These are phyloP conservation scores for Petunia axillaris DNA, from an alignment of 257 asterid genomes.

Conservation along the genomic window DNA sequence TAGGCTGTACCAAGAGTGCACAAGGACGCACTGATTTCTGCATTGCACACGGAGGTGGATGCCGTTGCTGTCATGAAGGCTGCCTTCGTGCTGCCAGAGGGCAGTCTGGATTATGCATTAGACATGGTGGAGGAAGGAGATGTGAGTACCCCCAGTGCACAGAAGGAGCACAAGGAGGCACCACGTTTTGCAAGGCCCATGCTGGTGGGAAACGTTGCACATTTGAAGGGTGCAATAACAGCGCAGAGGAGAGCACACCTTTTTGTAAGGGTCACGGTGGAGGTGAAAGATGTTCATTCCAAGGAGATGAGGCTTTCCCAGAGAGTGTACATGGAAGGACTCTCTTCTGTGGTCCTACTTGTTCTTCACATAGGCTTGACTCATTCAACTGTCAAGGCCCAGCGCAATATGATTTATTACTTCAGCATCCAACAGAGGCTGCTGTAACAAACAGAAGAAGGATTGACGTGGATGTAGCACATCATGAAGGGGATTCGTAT, in stretches of 20 bases:
- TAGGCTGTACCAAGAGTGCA: constrained; percentile 91
- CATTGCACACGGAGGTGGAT: constrained; percentile 89
- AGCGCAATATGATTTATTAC: too few relatives aligned
- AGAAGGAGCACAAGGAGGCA: constrained; percentile 92
- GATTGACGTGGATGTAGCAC: not conserved
- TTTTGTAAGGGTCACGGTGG: constrained; percentile 94
- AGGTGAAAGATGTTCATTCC: constrained; percentile 77
- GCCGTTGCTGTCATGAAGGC: constrained; percentile 69
- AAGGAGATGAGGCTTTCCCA: constrained; percentile 77
- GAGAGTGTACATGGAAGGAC: constrained; percentile 95
- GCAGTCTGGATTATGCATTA: constrained; percentile 81
- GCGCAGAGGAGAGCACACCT: constrained; percentile 91
- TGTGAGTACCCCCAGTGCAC: constrained; percentile 64
- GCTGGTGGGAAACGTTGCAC: constrained; percentile 89
- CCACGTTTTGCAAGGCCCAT: constrained; percentile 83
- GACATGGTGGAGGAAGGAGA: constrained; percentile 93
- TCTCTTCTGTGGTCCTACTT: constrained; percentile 48
- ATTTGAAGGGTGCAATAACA: constrained; percentile 63
- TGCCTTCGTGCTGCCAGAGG: constrained; percentile 85
- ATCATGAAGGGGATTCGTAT: not conserved
- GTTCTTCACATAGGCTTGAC: too few relatives aligned
- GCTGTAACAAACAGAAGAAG: too few relatives aligned
- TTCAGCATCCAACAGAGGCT: too few relatives aligned
- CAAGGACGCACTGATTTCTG: constrained; percentile 89
- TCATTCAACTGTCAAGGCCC: too few relatives aligned